Conservation (phyloP, 2,329 filamentous ascomycete genomes). For the Fusarium albosuccineum region DNA sequence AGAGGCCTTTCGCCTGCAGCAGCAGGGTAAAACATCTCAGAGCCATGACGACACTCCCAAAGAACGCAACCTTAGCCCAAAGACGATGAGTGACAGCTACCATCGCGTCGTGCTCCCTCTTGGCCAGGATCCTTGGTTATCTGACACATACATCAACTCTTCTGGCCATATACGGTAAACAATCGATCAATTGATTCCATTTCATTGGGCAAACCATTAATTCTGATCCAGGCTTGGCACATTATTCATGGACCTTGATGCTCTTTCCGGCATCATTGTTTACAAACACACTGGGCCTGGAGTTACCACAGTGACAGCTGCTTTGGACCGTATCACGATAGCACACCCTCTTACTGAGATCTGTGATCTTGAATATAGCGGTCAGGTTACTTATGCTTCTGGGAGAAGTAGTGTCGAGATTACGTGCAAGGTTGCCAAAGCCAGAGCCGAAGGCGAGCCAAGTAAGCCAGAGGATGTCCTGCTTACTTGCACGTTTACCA, state of each 20-base stretch:
- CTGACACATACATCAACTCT: conserved; percentile 83
- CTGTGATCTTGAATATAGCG: conserved; percentile 80
- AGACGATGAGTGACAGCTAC: conserved; percentile 50
- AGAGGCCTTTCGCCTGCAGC: conserved; percentile 43
- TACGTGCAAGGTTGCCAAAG: conserved; percentile 79
- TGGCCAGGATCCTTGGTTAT: conserved; percentile 79
- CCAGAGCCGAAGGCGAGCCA: conserved; percentile 68
- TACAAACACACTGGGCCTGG: conserved; percentile 75
- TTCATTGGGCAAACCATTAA: background rate
- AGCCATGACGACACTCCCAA: conserved; percentile 17
- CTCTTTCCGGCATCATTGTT: conserved; percentile 80
- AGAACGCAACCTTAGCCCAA: conserved; percentile 46
- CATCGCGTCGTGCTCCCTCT: conserved; percentile 66
- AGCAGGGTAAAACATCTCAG: conserved; percentile 32
- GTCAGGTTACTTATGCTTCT: conserved; percentile 74
- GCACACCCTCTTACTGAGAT: conserved; percentile 81
- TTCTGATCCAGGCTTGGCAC: conserved; percentile 66
- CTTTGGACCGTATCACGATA: conserved; percentile 66
- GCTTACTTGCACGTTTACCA: conserved; percentile 56
- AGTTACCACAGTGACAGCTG: conserved; percentile 64
- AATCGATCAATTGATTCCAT: background rate
- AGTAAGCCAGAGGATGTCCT: conserved; percentile 60
- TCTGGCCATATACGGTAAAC: conserved; percentile 74
- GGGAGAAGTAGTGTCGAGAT: conserved; percentile 81
- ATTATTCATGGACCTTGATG: conserved; percentile 84